Evolutionary conservation across 805 yeast species (phyloP).

Genomic region (Hermanozyma aechmeae): DNA sequence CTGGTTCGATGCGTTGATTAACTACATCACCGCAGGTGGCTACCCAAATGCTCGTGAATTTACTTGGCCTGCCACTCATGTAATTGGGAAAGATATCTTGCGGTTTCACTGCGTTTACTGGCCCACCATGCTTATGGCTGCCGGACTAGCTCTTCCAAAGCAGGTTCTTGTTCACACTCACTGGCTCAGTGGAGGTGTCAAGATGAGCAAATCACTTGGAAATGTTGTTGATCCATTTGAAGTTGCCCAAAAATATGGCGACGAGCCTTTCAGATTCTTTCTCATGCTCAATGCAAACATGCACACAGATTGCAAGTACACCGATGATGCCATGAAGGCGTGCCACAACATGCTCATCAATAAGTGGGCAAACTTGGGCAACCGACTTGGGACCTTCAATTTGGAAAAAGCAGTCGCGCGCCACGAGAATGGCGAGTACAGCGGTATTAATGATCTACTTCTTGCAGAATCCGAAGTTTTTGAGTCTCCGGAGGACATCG

Average conservation of each 20-base stretch:
- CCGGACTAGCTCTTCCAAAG: slow-evolving; percentile 58
- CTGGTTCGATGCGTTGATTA: slow-evolving; percentile 92
- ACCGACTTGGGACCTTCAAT: slow-evolving; percentile 65
- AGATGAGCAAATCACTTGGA: slow-evolving; percentile 90
- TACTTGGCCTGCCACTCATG: slow-evolving; percentile 66
- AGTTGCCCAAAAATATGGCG: slow-evolving; percentile 53
- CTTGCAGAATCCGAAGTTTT: slow-evolving; percentile 2
- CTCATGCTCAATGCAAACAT: slow-evolving; percentile 68
- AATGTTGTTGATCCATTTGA: slow-evolving; percentile 88
- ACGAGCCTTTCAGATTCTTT: slow-evolving; percentile 68
- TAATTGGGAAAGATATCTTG: slow-evolving; percentile 86
- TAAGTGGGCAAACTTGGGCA: slow-evolving; percentile 72
- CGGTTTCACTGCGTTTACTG: slow-evolving; percentile 88
- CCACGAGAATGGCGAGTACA: slow-evolving; percentile 12
- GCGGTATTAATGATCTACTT: slow-evolving; percentile 15
- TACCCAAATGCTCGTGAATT: slow-evolving; percentile 22
- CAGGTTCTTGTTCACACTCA: slow-evolving; percentile 86
- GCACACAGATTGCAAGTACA: slow-evolving; percentile 72
- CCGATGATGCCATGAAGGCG: slow-evolving; percentile 42
- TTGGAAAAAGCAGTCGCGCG: slow-evolving; percentile 35
- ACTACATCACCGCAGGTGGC: slow-evolving; percentile 69
- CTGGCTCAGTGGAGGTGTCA: slow-evolving; percentile 83
- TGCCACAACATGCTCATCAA: slow-evolving; percentile 63
- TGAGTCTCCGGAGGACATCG: neutral
- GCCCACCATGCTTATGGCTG: slow-evolving; percentile 89